Percentiles rank a stretch among this genome's conserved stretches.
Evolutionary conservation across 2,329 filamentous ascomycete species (phyloP).

Genomic region (Taxawa tesnikishii): DNA sequence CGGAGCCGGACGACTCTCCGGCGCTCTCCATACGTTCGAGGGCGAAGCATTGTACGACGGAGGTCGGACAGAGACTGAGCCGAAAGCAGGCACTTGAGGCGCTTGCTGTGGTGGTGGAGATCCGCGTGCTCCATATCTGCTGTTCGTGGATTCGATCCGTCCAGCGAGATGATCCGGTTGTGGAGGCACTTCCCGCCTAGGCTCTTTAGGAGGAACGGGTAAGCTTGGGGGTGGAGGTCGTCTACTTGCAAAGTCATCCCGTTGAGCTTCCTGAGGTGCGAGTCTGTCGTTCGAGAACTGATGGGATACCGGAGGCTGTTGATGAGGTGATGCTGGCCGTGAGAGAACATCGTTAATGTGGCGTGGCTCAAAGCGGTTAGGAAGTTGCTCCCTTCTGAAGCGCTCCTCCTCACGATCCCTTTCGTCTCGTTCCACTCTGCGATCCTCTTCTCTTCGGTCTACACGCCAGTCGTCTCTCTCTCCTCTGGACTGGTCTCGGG

Average conservation of each 20-base stretch:
- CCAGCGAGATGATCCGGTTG: constrained; percentile 31
- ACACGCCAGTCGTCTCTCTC: constrained; percentile 30
- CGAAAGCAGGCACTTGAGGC: constrained; percentile 43
- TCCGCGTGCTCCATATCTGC: constrained; percentile 33
- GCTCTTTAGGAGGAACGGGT: constrained; percentile 8
- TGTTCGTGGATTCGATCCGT: constrained; percentile 32
- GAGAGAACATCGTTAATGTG: constrained; percentile 13
- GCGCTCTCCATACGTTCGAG: constrained; percentile 30
- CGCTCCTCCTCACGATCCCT: constrained; percentile 27
- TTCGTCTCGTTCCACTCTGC: constrained; percentile 24
- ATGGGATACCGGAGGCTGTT: constrained; percentile 14
- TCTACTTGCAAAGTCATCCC: constrained; percentile 13
- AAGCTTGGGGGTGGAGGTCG: constrained; percentile 11
- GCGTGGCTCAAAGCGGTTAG: constrained; percentile 16
- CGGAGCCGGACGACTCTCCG: constrained; percentile 15
- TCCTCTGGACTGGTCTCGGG: constrained; percentile 28
- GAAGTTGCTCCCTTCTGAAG: constrained; percentile 14
- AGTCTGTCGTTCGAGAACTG: constrained; percentile 20
- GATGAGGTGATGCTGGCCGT: constrained; percentile 10
- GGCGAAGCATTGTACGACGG: constrained; percentile 8
- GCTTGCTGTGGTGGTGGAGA: constrained; percentile 41
- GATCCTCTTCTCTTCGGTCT: constrained; percentile 29
- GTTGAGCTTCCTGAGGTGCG: constrained; percentile 19
- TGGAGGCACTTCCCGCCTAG: constrained; percentile 23
- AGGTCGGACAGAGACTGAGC: constrained; percentile 20